A percentile compares a stretch with the other conserved stretches of the same genome.
Conservation (phyloP, 2,329 filamentous ascomycete species). For the Arthrobotrys sinensis region DNA sequence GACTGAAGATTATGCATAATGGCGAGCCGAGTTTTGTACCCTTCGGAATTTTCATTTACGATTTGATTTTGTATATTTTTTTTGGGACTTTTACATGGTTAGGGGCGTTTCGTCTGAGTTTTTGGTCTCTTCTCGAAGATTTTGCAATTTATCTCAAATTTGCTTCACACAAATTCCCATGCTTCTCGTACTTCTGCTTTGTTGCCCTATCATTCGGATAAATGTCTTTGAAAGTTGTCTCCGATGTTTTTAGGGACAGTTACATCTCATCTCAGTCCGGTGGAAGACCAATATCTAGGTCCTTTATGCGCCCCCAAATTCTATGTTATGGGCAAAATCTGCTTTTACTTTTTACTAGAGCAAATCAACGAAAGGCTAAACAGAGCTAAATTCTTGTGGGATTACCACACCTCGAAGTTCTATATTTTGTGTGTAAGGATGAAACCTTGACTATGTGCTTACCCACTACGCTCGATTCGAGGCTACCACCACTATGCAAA, state of each 20-base stretch:
- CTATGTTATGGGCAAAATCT: conserved; percentile 38
- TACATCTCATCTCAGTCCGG: conserved; percentile 31
- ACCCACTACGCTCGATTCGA: too few relatives aligned
- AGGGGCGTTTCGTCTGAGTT: conserved; percentile 57
- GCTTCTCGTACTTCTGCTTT: conserved; percentile 45
- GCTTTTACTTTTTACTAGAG: conserved; percentile 31
- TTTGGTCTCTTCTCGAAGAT: conserved; percentile 35
- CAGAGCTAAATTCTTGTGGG: conserved; percentile 32
- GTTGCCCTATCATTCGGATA: conserved; percentile 52
- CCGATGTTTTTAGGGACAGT: conserved; percentile 49
- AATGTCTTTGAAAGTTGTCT: conserved; percentile 44
- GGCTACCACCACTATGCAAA: background rate
- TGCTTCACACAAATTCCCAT: conserved; percentile 57
- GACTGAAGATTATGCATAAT: conserved; percentile 49
- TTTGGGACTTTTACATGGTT: conserved; percentile 51
- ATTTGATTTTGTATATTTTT: conserved; percentile 36
- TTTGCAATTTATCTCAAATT: conserved; percentile 32
- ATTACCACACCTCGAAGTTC: conserved; percentile 23
- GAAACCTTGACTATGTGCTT: background rate
- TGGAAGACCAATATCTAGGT: conserved; percentile 56
- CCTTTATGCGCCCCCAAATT: conserved; percentile 45
- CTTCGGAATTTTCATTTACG: conserved; percentile 22
- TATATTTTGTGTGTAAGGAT: background rate
- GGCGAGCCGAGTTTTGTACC: conserved; percentile 30
- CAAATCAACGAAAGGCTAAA: conserved; percentile 34